These are phyloP conservation scores for Pseudovirgaria hyperparasitica DNA, from an alignment of 2,329 filamentous ascomycete species.

Conservation along the genomic window DNA sequence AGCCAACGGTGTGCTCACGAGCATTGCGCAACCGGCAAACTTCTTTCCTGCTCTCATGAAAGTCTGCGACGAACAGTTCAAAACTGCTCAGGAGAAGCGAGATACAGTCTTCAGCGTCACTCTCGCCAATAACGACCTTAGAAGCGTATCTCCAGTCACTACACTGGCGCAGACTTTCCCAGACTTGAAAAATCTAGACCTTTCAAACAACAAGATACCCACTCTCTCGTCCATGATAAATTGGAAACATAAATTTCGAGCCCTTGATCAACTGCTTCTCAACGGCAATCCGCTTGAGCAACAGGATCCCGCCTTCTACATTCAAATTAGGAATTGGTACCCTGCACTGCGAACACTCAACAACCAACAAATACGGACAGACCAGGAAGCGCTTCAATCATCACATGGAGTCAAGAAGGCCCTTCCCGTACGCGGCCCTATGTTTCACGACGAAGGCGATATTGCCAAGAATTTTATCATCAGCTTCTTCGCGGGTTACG, in stretches of 20 bases:
- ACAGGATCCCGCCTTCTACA: conserved; percentile 39
- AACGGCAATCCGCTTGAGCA: conserved; percentile 58
- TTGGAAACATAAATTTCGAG: conserved; percentile 69
- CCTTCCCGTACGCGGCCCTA: conserved; percentile 50
- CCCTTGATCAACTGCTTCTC: conserved; percentile 70
- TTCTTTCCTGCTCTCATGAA: conserved; percentile 88
- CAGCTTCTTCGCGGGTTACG: conserved; percentile 62
- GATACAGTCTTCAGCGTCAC: conserved; percentile 73
- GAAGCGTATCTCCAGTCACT: conserved; percentile 59
- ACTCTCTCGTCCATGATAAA: conserved; percentile 53
- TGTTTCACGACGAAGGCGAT: conserved; percentile 61
- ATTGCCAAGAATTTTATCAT: conserved; percentile 66
- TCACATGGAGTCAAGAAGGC: conserved; percentile 36
- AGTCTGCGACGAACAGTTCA: conserved; percentile 68
- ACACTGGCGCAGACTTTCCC: conserved; percentile 68
- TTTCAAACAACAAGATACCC: conserved; percentile 70
- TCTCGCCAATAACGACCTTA: conserved; percentile 67
- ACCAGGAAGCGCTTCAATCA: conserved; percentile 38
- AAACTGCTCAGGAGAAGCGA: conserved; percentile 55
- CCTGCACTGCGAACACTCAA: conserved; percentile 70
- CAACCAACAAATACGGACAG: conserved; percentile 57
- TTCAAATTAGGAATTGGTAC: conserved; percentile 68
- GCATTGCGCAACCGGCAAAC: conserved; percentile 60
- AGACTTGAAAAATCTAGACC: conserved; percentile 74
- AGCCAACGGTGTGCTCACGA: conserved; percentile 63